Evolutionary conservation across 257 asterid genomes (phyloP), one percentile per base, ranked within the genome.

Genomic region (Plantago ovata): DNA sequence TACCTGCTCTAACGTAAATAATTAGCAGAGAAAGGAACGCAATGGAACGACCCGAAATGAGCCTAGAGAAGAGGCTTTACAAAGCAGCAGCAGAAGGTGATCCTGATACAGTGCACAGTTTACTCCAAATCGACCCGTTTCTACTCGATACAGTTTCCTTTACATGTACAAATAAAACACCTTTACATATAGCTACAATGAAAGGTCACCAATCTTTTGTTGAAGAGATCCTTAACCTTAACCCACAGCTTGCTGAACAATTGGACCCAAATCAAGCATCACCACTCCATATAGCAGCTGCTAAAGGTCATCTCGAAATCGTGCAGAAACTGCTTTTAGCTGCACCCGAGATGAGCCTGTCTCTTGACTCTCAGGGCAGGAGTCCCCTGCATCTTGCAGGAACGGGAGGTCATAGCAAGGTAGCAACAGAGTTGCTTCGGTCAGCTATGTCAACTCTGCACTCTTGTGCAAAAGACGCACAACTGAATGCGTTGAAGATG

Each of bases 361-460:
- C 52, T 28, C 20, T 78, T 13, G 79, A 78, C 51, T 56, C 74
- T 2, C 69, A 72, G 21, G 63, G 57, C 39, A 65, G 64, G 0
- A 73, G 85, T 3, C 61, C 85, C 22, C 88, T 81, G 20, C 88
- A 81, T 50, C 69, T 84, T 6, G 87, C 88, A 0, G 84, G 79
- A n/a, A n/a, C n/a, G n/a, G n/a, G n/a, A n/a, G n/a, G n/a, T n/a
- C n/a, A n/a, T n/a, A n/a, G n/a, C n/a, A 42, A 3, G 38, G 75
- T 72, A 7, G 1, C 78, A 57, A 22, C 41, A 3, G 74, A 63
- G 61, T 66, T 84, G 10, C 13, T 67, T 3, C 38, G 20, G 2
- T 9, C 7, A 1, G 60, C 58, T 5, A 53, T 46, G 32, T 78
- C 64, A 7, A 39, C 64, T 61, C 10, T 81, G 75, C 88, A 84